Evolutionary conservation across 371 early-diverging fungal species (phyloP).

Genomic region (Rhizopus delemar): DNA sequence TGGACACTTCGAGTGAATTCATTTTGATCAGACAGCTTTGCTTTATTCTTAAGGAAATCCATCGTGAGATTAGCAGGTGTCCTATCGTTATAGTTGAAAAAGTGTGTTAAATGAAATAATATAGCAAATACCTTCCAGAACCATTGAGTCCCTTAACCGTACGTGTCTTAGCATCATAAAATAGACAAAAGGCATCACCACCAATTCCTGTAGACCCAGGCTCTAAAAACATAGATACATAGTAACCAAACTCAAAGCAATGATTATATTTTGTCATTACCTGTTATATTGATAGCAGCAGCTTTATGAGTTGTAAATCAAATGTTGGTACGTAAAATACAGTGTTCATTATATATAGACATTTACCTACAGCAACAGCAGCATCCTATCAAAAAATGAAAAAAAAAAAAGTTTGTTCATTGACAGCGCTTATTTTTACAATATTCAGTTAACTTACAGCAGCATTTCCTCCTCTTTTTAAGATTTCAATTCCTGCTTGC

Average conservation of each 20-base stretch:
- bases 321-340: neutral
- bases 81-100: slow-evolving; percentile 16
- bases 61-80: slow-evolving; percentile 66
- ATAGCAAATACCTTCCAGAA: slow-evolving; percentile 61
- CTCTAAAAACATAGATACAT: slow-evolving; percentile 41
- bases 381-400: slow-evolving; percentile 60
- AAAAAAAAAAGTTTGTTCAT: neutral
- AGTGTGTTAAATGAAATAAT: neutral
- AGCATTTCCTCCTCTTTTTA: slow-evolving; percentile 88
- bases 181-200: slow-evolving; percentile 89
- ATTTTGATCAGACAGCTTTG: slow-evolving; percentile 31
- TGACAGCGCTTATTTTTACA: neutral
- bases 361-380: slow-evolving; percentile 67
- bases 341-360: neutral
- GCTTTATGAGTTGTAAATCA: slow-evolving; percentile 33
- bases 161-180: slow-evolving; percentile 66
- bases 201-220: slow-evolving; percentile 90
- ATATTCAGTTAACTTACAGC: slow-evolving; percentile 58
- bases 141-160: slow-evolving; percentile 72
- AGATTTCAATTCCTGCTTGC: slow-evolving; percentile 75
- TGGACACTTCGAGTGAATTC: slow-evolving; percentile 57
- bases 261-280: slow-evolving; percentile 16
- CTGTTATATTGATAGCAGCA: slow-evolving; percentile 69
- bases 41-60: slow-evolving; percentile 35
- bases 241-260: neutral